A percentile compares a stretch with the other conserved stretches of the same genome.
Conservation (phyloP, 2,329 filamentous ascomycete genomes). For the Blumeria graminis region DNA sequence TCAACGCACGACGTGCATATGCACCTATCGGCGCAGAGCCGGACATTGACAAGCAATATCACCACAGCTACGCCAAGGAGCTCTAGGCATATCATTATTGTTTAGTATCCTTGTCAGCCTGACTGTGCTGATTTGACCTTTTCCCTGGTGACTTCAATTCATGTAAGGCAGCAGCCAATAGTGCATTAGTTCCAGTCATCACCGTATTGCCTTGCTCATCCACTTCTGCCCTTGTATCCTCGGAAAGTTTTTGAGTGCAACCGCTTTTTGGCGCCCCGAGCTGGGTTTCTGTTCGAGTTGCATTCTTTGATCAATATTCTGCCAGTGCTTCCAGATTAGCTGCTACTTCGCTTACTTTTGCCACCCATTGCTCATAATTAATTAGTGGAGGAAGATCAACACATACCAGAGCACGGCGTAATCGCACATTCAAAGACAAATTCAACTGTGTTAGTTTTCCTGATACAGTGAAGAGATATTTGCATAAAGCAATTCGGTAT, state of each 20-base stretch:
- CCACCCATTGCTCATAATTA: neutral
- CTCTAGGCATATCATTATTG: neutral
- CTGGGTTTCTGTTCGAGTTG: neutral
- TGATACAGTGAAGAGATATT: neutral
- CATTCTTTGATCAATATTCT: neutral
- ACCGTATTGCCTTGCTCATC: neutral
- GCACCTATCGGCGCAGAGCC: too few relatives aligned
- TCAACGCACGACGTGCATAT: too few relatives aligned
- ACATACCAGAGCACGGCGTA: neutral
- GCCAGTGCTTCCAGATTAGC: neutral
- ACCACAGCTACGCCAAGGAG: too few relatives aligned
- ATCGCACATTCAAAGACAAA: neutral
- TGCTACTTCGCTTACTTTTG: neutral
- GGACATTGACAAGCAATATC: too few relatives aligned
- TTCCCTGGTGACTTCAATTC: neutral
- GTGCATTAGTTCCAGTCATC: neutral
- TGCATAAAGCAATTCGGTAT: neutral
- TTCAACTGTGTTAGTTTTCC: neutral
- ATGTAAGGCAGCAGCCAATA: neutral
- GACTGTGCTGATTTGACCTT: too few relatives aligned
- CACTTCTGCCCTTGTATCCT: neutral
- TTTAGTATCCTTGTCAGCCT: neutral
- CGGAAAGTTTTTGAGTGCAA: neutral
- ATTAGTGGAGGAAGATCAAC: neutral
- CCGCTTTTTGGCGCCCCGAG: neutral